phyloP scores from a whole-genome alignment of 2,329 filamentous ascomycete species.

The Thielaviopsis ethacetica region DNA sequence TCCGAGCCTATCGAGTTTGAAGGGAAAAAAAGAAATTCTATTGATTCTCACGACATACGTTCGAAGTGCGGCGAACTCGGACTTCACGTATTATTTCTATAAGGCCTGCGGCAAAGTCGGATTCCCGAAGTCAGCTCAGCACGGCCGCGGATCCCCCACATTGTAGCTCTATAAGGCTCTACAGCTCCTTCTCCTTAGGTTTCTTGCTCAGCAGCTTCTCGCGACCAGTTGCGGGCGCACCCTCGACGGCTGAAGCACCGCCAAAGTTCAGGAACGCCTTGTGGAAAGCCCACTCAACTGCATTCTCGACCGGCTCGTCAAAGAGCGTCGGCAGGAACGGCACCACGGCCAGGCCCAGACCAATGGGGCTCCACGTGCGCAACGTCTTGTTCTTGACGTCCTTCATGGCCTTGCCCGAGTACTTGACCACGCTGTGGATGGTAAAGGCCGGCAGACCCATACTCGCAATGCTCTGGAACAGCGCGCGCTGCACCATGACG shows the following conservation, averaged over 20 bases:
- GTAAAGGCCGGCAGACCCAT: slow-evolving; percentile 93
- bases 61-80: no score
- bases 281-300: slow-evolving; percentile 81
- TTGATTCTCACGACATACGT: no score
- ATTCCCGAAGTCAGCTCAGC: no score
- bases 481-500: slow-evolving; percentile 76
- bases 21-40: not conserved
- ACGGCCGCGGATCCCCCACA: no score
- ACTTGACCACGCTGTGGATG: slow-evolving; percentile 82
- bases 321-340: slow-evolving; percentile 74
- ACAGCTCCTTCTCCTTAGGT: slow-evolving; percentile 31
- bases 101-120: no score
- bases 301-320: slow-evolving; percentile 82
- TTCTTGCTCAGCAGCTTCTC: slow-evolving; percentile 24
- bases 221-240: slow-evolving; percentile 36
- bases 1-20: not conserved
- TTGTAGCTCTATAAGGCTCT: not conserved
- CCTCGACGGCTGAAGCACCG: slow-evolving; percentile 39
- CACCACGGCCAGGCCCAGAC: slow-evolving; percentile 60
- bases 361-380: slow-evolving; percentile 80
- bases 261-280: slow-evolving; percentile 61
- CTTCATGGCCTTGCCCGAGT: slow-evolving; percentile 77
- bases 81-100: no score
- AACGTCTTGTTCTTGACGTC: slow-evolving; percentile 57
- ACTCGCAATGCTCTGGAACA: slow-evolving; percentile 80